These are phyloP conservation scores for Fusarium austroafricanum DNA, from an alignment of 2,329 filamentous ascomycete genomes.

Conservation along the genomic window DNA sequence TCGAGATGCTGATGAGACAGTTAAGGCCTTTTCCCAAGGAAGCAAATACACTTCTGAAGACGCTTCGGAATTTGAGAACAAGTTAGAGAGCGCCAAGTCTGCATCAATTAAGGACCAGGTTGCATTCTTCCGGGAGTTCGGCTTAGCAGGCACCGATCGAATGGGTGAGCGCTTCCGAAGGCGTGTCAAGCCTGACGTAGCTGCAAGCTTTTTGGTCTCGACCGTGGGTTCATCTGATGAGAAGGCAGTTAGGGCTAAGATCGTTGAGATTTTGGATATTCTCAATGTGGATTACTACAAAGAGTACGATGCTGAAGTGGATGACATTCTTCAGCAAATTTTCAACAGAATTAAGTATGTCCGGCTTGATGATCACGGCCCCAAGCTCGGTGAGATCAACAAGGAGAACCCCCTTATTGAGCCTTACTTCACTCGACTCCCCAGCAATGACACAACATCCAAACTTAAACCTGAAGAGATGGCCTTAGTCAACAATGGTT, in stretches of 20 bases:
- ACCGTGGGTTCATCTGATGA: conserved; percentile 71
- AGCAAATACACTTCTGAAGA: conserved; percentile 66
- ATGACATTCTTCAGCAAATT: conserved; percentile 87
- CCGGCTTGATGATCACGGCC: conserved; percentile 90
- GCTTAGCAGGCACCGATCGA: conserved; percentile 75
- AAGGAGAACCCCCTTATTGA: conserved; percentile 86
- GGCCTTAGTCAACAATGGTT: conserved; percentile 93
- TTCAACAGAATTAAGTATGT: conserved; percentile 97
- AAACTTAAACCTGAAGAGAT: conserved; percentile 81
- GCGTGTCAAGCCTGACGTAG: conserved; percentile 74
- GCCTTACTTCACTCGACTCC: conserved; percentile 92
- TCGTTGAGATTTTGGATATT: conserved; percentile 78
- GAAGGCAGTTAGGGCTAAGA: conserved; percentile 64
- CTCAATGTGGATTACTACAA: conserved; percentile 90
- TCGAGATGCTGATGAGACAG: conserved; percentile 72
- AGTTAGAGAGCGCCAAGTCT: conserved; percentile 61
- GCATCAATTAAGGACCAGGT: conserved; percentile 63
- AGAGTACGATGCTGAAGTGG: conserved; percentile 88
- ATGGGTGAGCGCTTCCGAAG: conserved; percentile 85
- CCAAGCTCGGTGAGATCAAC: conserved; percentile 84
- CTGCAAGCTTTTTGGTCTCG: conserved; percentile 65
- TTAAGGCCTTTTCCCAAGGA: conserved; percentile 77
- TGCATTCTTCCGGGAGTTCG: conserved; percentile 74
- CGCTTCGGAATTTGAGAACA: conserved; percentile 47
- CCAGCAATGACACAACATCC: conserved; percentile 79